phyloP scores from a whole-genome alignment of 1,284 basidiomycete species.

The Fistulinella cinereoalba region DNA sequence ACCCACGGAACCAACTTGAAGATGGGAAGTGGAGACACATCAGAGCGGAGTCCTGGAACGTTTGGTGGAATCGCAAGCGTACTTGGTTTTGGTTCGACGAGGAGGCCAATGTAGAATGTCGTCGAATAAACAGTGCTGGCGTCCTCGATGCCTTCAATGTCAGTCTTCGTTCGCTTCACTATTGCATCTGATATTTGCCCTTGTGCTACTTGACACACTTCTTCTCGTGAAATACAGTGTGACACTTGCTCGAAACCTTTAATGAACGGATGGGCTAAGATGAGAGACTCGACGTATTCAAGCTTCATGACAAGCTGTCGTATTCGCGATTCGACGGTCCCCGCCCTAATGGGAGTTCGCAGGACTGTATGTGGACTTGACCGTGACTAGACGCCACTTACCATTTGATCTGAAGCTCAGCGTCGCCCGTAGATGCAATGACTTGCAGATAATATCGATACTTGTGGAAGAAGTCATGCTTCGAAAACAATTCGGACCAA shows the following conservation, averaged over 20 bases:
- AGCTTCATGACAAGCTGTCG: constrained; percentile 97
- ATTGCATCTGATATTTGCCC: constrained; percentile 79
- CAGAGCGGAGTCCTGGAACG: constrained; percentile 14
- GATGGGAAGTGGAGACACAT: constrained; percentile 15
- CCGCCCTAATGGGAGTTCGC: constrained; percentile 58
- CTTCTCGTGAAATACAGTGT: constrained; percentile 83
- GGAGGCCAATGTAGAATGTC: constrained; percentile 95
- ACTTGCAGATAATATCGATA: constrained; percentile 99
- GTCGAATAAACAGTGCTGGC: constrained; percentile 85
- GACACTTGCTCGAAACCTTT: constrained; percentile 90
- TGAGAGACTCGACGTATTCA: constrained; percentile 90
- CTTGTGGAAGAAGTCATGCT: constrained; percentile 96
- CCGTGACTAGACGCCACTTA: constrained; percentile 36
- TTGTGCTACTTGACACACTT: constrained; percentile 86
- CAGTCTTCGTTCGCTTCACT: constrained; percentile 73
- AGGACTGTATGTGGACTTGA: constrained; percentile 5
- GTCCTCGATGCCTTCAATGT: constrained; percentile 75
- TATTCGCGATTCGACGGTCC: constrained; percentile 96
- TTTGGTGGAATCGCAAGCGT: constrained; percentile 34
- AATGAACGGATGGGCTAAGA: constrained; percentile 92
- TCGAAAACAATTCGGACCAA: constrained; percentile 91
- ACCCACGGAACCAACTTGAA: constrained; percentile 62
- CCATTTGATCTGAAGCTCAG: constrained; percentile 95
- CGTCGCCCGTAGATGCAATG: constrained; percentile 82
- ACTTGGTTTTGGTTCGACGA: constrained; percentile 91